Base-by-base conservation (phyloP, 352 stramenopile species). In the Phytophthora pinifolia region DNA sequence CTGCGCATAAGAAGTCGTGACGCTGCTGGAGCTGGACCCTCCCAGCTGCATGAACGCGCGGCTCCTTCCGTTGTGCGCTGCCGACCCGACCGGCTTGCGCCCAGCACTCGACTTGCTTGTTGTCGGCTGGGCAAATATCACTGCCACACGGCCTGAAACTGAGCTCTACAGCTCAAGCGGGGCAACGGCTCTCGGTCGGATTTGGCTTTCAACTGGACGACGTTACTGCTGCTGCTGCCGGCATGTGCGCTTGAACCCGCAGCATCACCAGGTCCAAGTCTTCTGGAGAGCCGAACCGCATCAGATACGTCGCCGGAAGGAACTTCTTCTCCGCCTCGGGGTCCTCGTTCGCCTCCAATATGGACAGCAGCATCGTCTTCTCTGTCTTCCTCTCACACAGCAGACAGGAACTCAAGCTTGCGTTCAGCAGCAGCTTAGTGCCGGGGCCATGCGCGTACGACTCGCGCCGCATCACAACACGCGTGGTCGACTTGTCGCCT, bases 381-480 rank as follows among this genome's bases (percentile, higher is more conserved):
- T 92, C 79, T 57, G 81, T 81, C 65, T 90, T 90, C 53, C 80
- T 74, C 27, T 86, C 74, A 32, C 70, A 88, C 31, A 81, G 37
- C 46, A 89, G 42, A 46, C 72, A 90, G 30, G 82, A 81, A 20
- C 62, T 70, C 46, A 92, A 69, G 6, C 76, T 72, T 9, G 73
- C 70, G 54, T 92, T 92, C 53, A 92, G 59, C 34, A 92, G 65
- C 58, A 92, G 64, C 65, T 90, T 90, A 14, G 80, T 89, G 42
- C 83, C 83, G 10, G 79, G 83, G 18, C 83, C 83, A 25, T 74
- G 67, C 15, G 75, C 48, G 54, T 92, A 86, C 43, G 79, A 89
- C 65, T 92, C 83, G 29, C 83, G 80, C 18, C 83, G 77, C 83
- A 92, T 92, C 25, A 92, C 83, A 20, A 92, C 57, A 7, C 83